phyloP scores from a whole-genome alignment of 192 early-diverging fungal genomes.

The Coemansia sp. region DNA sequence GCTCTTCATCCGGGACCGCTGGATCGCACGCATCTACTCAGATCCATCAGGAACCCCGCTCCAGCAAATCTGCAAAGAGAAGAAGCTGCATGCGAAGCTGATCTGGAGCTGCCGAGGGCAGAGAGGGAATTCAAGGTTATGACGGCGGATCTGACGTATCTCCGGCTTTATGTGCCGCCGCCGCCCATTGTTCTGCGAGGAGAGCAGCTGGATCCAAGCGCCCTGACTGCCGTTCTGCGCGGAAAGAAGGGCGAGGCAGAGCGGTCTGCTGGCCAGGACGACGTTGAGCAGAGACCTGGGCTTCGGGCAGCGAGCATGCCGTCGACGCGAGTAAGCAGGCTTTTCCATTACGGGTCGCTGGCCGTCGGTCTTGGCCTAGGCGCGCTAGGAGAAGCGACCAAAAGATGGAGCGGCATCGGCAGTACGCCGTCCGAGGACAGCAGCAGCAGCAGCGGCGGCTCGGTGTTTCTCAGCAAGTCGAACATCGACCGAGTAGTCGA shows the following conservation, averaged over 20 bases:
- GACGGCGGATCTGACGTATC: constrained; percentile 21
- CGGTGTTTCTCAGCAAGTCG: constrained; percentile 63
- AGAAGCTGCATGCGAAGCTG: not conserved
- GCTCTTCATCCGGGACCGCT: constrained; percentile 26
- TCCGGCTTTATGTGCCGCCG: constrained; percentile 24
- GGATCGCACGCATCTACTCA: constrained; percentile 20
- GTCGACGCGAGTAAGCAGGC: constrained; percentile 66
- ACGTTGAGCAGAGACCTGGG: constrained; percentile 4
- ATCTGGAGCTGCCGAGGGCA: not conserved
- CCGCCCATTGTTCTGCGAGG: constrained; percentile 27
- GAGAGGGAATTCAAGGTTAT: constrained; percentile 3
- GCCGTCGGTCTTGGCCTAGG: constrained; percentile 71
- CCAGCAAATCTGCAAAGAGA: not conserved
- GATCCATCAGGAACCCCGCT: not conserved
- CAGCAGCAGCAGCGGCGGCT: constrained; percentile 33
- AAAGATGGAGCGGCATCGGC: constrained; percentile 58
- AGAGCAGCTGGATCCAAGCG: constrained; percentile 1
- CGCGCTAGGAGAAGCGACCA: constrained; percentile 63
- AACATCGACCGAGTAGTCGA: constrained; percentile 87
- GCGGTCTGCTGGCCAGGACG: not conserved
- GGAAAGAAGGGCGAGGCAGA: not conserved
- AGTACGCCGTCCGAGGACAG: not conserved
- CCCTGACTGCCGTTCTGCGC: not conserved
- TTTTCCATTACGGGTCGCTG: constrained; percentile 80
- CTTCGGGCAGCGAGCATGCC: constrained; percentile 61